Base-by-base conservation (phyloP, 106 monocot species). In the Acorus calamus region DNA sequence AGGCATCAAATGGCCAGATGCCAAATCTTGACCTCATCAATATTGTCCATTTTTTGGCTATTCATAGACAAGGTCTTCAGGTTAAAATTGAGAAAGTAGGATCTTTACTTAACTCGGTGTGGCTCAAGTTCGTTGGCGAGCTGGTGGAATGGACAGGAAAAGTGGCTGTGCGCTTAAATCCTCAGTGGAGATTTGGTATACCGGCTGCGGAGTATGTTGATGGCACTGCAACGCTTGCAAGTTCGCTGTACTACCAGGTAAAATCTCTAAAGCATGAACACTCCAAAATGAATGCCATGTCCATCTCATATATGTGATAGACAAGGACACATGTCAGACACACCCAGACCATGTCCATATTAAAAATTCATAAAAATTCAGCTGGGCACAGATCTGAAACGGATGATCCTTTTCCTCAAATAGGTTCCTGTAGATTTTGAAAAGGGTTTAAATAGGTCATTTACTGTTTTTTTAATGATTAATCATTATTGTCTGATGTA, bases 1-100 rank as follows among this genome's bases (percentile, higher is more conserved):
- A 93, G 77, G 93, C 86, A 46, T 86, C 93, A 10, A 93, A 93
- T 89, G 93, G 93, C 4, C 93, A 93, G 68, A 93, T 93, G 93
- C 93, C 93, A 46, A 93, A 93, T 51, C 69, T 93, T 55, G 93
- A 93, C 59, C 89, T 93, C 57, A 71, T 93, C 63, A 93, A 93
- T 71, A 76, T 83, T 59, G 93, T 81, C 3, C 86, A 89, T 73
- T 86, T 77, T 71, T 69, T 93, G 66, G 93, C 89, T 52, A 83
- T 81, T 70, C 93, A 89, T 56, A 80, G 89, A 62, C 93, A 93
- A 79, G 85, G 80, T 61, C 76, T 89, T 42, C 78, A 56, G 54
- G 89, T 89, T 42, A 83, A 77, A 14, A 65, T 93, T 67, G 86
- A 77, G 44, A 79, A 52, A 50, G 14, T 86, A 55, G 60, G 57